Percentiles rank a stretch among this genome's conserved stretches.
Conservation (phyloP, 495 filamentous ascomycete species). For the Apodospora peruviana region DNA sequence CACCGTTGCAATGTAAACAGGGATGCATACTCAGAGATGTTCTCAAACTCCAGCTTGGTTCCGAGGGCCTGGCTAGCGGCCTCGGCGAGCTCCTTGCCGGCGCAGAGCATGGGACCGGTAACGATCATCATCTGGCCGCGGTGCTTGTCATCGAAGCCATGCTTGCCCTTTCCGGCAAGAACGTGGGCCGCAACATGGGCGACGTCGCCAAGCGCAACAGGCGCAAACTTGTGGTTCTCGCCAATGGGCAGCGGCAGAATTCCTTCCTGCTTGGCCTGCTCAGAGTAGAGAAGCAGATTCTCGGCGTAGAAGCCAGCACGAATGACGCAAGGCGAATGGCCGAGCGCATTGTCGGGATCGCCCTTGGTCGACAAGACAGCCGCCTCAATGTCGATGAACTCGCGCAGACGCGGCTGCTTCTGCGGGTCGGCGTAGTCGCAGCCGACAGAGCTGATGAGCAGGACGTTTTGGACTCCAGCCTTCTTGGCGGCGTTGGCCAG, state of each 20-base stretch:
- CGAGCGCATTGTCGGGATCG: conserved; percentile 31
- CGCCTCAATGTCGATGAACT: conserved; percentile 51
- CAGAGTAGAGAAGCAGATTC: conserved; percentile 48
- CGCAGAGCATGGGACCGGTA: conserved; percentile 50
- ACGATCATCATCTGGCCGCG: conserved; percentile 52
- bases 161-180: conserved; percentile 44
- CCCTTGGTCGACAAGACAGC: conserved; percentile 43
- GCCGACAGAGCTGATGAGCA: conserved; percentile 49
- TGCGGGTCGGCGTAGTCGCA: conserved; percentile 48
- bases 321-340: conserved; percentile 46
- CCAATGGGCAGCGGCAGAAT: conserved; percentile 48
- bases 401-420: conserved; percentile 46
- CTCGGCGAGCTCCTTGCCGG: conserved; percentile 46
- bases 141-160: conserved; percentile 51
- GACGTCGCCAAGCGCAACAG: conserved; percentile 47
- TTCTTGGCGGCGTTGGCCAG: conserved; percentile 45
- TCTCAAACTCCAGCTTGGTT: conserved; percentile 44
- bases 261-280: conserved; percentile 40
- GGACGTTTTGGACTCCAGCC: conserved; percentile 43
- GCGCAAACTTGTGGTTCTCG: conserved; percentile 47
- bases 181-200: conserved; percentile 48
- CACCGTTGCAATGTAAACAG: neutral
- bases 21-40: conserved; percentile 48
- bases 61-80: conserved; percentile 47
- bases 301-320: conserved; percentile 55